Percentiles rank a stretch among this genome's conserved stretches.
These are phyloP conservation scores for Dichotomocladium elegans DNA, from an alignment of 371 early-diverging fungal species.

Conservation along the genomic window DNA sequence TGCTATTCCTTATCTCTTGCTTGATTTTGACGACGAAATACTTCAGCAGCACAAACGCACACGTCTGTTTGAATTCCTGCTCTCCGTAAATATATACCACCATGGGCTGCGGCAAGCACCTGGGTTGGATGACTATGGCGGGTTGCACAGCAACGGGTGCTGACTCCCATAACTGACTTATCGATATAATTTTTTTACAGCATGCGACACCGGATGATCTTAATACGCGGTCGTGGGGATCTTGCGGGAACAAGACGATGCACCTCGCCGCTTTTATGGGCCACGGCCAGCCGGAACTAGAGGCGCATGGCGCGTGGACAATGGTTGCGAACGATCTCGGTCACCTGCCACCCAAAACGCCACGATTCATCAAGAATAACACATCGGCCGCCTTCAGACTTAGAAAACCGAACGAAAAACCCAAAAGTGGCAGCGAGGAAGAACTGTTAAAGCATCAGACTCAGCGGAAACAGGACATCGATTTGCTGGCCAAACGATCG, in stretches of 20 bases:
- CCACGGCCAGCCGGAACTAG: slow-evolving; percentile 5
- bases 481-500: slow-evolving; percentile 19
- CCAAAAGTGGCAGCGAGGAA: slow-evolving; percentile 1
- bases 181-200: too few relatives aligned
- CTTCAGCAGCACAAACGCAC: slow-evolving; percentile 6
- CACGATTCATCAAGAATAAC: slow-evolving; percentile 2
- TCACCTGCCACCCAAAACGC: background rate
- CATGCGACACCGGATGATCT: background rate
- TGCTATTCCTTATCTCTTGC: slow-evolving; percentile 9
- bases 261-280: slow-evolving; percentile 12
- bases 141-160: too few relatives aligned
- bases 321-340: slow-evolving; percentile 10
- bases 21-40: slow-evolving; percentile 8
- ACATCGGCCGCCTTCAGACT: background rate
- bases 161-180: too few relatives aligned
- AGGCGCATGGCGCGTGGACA: slow-evolving; percentile 3
- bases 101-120: too few relatives aligned
- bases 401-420: slow-evolving; percentile 2
- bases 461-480: slow-evolving; percentile 16
- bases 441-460: slow-evolving; percentile 10
- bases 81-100: too few relatives aligned
- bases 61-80: too few relatives aligned
- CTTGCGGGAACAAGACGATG: slow-evolving; percentile 12
- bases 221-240: slow-evolving; percentile 12
- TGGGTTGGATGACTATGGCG: too few relatives aligned